Evolutionary conservation across 2,329 filamentous ascomycete genomes (phyloP), one percentile per base, ranked within the genome.

Genomic region (Beauveria medogensis): DNA sequence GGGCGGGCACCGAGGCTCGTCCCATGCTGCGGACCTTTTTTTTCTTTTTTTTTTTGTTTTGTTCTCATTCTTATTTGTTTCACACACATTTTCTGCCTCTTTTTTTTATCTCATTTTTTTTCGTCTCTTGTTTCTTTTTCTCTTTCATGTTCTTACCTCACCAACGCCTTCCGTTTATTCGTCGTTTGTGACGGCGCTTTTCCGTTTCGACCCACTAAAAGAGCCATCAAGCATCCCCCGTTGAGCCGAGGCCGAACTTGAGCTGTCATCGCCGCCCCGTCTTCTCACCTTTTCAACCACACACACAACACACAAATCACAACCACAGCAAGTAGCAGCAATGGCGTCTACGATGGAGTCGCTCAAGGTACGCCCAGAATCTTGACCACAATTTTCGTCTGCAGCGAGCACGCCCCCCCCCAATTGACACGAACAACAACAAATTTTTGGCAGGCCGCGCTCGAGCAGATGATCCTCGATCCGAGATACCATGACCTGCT

Each of bases 401-500:
- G 24, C 47, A 7, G 18, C 14, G 8, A 5, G 44, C 24, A 51
- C 26, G 30, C 5, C 26, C 30, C 26, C 30, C 30, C 47, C 14
- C 54, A 46, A 55, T 55, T 55, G 41, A 37, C 44, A 18, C 30
- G 4, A 8, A 44, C 26, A 22, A 22, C 22, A 22, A 9, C 22
- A 14, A 16, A 3, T n/a, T 16, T 16, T 9, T 8, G 10, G n/a
- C 69, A 93, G 89, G 79, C 81, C 67, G 80, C 82, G 64, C 77
- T 92, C 67, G 91, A 96, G 77, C 82, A 83, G 67, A 81, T 96
- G 61, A 80, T 92, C 66, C 83, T 94, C 64, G 86, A 97, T 72
- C 92, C 92, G 6, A 82, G 85, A 66, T 90, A 96, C 77, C 91
- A 94, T 69, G 91, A 94, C 69, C 73, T 92, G 60, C 84, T 99